These are phyloP conservation scores for Solanum dulcamara DNA, from an alignment of 257 asterid species.

Conservation along the genomic window DNA sequence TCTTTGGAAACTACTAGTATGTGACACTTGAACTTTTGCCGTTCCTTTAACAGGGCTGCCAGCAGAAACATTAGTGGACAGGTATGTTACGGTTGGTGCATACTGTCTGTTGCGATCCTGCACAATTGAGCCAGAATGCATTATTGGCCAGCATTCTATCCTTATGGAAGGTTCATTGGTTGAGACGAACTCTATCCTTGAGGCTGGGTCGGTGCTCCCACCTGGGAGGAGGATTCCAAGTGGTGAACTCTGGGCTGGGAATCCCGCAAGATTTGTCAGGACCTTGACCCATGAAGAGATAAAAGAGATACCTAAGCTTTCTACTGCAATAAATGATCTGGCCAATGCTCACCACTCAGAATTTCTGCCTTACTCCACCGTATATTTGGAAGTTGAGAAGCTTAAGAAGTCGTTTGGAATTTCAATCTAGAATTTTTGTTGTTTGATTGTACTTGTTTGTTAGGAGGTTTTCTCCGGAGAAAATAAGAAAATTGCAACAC, in stretches of 20 bases:
- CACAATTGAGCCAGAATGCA: constrained; percentile 93
- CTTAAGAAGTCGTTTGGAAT: constrained; percentile 69
- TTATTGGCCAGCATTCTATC: constrained; percentile 83
- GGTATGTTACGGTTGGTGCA: constrained; percentile 86
- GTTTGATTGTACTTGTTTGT: neutral
- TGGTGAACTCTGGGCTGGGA: constrained; percentile 97
- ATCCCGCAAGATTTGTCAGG: constrained; percentile 89
- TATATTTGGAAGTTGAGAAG: constrained; percentile 93
- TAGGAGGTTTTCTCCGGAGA: neutral
- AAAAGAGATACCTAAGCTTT: constrained; percentile 78
- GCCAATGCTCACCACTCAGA: constrained; percentile 62
- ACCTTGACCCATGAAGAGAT: constrained; percentile 77
- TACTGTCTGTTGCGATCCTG: constrained; percentile 79
- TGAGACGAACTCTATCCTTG: constrained; percentile 85
- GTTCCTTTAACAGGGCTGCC: constrained; percentile 56
- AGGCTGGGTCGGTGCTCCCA: constrained; percentile 90
- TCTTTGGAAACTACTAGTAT: neutral
- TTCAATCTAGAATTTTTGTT: constrained; percentile 32
- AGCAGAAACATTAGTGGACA: constrained; percentile 74
- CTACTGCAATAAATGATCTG: constrained; percentile 76
- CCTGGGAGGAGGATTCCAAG: constrained; percentile 93
- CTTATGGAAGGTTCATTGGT: constrained; percentile 94
- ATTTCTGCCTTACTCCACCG: constrained; percentile 83
- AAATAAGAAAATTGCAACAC: neutral
- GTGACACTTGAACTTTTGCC: neutral